These are phyloP conservation scores for Gossypium bickii DNA, from an alignment of 345 rosid genomes.

Conservation along the genomic window DNA sequence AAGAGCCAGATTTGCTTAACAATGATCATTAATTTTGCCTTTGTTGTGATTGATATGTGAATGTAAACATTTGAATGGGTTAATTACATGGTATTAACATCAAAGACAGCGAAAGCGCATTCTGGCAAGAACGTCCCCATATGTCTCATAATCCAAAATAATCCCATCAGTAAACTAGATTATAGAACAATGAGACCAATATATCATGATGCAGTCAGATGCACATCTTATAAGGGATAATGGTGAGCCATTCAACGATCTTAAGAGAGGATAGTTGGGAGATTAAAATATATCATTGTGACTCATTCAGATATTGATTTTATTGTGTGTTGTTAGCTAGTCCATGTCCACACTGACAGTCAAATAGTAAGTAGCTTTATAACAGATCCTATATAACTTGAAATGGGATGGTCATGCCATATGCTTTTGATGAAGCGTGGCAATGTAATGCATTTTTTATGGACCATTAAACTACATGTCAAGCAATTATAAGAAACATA, in stretches of 20 bases:
- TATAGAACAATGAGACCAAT: no score
- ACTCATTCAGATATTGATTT: no score
- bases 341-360: no score
- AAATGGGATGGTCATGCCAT: no score
- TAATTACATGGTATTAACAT: not conserved
- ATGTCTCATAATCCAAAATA: not conserved
- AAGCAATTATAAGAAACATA: not conserved
- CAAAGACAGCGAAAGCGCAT: not conserved
- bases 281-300: no score
- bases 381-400: no score
- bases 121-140: constrained; percentile 4
- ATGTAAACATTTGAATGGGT: not conserved
- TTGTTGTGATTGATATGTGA: not conserved
- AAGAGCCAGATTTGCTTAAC: not conserved
- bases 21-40: not conserved
- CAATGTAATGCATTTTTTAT: not conserved
- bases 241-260: no score
- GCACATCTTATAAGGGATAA: no score
- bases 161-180: not conserved
- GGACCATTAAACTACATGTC: not conserved
- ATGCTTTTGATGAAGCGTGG: not conserved
- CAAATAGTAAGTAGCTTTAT: no score
- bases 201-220: no score
- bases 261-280: no score
- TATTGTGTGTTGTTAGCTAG: no score